phyloP scores from a whole-genome alignment of 2,329 filamentous ascomycete species.

The Colletotrichum falcatum region DNA sequence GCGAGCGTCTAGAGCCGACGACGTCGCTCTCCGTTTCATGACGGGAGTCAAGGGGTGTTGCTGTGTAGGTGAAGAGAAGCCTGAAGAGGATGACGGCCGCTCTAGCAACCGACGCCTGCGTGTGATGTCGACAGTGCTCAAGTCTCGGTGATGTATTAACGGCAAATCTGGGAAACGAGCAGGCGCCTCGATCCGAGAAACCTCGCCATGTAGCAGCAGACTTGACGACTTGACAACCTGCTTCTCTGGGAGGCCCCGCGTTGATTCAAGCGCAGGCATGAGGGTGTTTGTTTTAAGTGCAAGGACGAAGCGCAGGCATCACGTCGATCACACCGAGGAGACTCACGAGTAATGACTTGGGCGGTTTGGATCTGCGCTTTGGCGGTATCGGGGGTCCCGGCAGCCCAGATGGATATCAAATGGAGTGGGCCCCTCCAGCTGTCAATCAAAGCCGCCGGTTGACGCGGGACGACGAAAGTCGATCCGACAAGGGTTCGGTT shows the following conservation, averaged over 20 bases:
- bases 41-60: background rate
- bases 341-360: background rate
- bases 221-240: background rate
- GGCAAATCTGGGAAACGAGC: background rate
- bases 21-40: background rate
- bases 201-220: background rate
- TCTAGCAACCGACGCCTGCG: background rate
- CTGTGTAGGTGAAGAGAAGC: background rate
- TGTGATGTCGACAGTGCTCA: background rate
- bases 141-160: too few relatives aligned
- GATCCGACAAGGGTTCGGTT: background rate
- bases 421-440: background rate
- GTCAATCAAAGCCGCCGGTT: background rate
- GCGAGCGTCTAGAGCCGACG: background rate
- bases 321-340: background rate
- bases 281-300: too few relatives aligned
- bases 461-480: constrained; percentile 2
- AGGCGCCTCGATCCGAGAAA: background rate
- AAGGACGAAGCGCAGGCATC: too few relatives aligned
- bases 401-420: background rate
- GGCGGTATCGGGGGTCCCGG: constrained; percentile 23
- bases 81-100: background rate
- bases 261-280: background rate
- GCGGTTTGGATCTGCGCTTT: constrained; percentile 12
- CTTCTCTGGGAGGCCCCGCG: too few relatives aligned